Evolutionary conservation across 495 filamentous ascomycete genomes (phyloP), one percentile per base, ranked within the genome.

Genomic region (Penicillium salamii): DNA sequence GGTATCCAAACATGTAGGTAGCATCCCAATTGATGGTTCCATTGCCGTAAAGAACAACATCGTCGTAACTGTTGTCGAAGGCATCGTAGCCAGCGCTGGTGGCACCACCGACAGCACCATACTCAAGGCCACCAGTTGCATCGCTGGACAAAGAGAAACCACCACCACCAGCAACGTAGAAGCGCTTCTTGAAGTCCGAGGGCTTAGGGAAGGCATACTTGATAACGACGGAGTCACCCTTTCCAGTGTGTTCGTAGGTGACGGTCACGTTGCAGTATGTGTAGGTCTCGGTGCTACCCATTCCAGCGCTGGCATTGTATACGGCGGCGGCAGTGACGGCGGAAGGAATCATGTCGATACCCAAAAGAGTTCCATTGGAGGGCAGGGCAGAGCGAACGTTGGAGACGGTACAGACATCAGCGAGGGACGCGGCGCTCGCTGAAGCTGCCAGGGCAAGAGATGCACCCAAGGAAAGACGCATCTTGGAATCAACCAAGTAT

Each of bases 1-100:
- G 64, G 57, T 75, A 78, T n/a, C 48, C 50, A 57, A 71, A 71
- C 65, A 73, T 73, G 50, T 68, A 60, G n/a, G 61, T 66, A 7
- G 65, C 62, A 38, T 75, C 69, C 63, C 62, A 73, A 53, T 75
- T 75, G 56, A 73, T 65, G 5, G 67, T 63, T 18, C 71, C 71
- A 41, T 75, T 73, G 17, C 65, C 69, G 31, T 58, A 57, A 0
- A 70, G 54, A 11, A 57, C 55, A 7, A 71, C 70, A 1, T 70
- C 63, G 38, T 73, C 71, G 42, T 66, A 66, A 55, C 41, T 55
- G 46, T 57, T 35, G 28, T 58, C 31, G 45, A 75, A 62, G 5
- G 67, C 69, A 40, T 65, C 65, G 39, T 70, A 75, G 3, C 71
- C 69, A 15, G 67, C 71, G 42, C 58, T 58, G 19, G 68, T 70